A percentile compares a stretch with the other conserved stretches of the same genome.
These are phyloP conservation scores for Hanseniaspora nectarophila DNA, from an alignment of 805 yeast genomes.

Conservation along the genomic window DNA sequence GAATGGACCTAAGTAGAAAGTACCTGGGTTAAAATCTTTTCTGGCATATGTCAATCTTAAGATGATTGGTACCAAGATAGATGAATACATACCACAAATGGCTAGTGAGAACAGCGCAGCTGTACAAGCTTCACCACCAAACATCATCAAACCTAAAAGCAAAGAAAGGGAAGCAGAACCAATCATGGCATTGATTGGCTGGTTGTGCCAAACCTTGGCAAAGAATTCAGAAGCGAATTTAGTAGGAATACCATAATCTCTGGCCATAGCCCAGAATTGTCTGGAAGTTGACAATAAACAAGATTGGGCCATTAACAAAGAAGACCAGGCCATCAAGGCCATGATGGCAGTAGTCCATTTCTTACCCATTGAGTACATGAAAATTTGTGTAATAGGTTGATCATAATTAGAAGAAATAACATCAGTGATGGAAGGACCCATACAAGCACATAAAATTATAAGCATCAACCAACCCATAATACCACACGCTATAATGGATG, in stretches of 20 bases:
- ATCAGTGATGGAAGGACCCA: constrained; percentile 32
- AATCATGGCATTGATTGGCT: constrained; percentile 51
- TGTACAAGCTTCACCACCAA: constrained; percentile 50
- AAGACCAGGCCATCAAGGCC: constrained; percentile 46
- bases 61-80: constrained; percentile 52
- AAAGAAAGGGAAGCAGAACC: constrained; percentile 42
- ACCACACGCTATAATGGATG: constrained; percentile 46
- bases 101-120: constrained; percentile 56
- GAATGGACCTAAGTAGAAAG: constrained; percentile 45
- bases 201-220: constrained; percentile 42
- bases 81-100: constrained; percentile 49
- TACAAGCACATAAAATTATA: constrained; percentile 43
- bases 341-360: constrained; percentile 55
- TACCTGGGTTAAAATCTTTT: constrained; percentile 46
- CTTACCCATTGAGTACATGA: constrained; percentile 49
- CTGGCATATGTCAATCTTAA: constrained; percentile 40
- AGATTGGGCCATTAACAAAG: constrained; percentile 56
- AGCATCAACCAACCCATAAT: constrained; percentile 46
- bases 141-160: constrained; percentile 43
- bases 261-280: constrained; percentile 60
- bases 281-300: constrained; percentile 48
- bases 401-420: constrained; percentile 37
- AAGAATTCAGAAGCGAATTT: constrained; percentile 41
- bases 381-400: constrained; percentile 52
- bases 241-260: constrained; percentile 63